A percentile compares a stretch with the other conserved stretches of the same genome.
Conservation (phyloP, 2,329 filamentous ascomycete species). For the Zasmidium cellare region DNA sequence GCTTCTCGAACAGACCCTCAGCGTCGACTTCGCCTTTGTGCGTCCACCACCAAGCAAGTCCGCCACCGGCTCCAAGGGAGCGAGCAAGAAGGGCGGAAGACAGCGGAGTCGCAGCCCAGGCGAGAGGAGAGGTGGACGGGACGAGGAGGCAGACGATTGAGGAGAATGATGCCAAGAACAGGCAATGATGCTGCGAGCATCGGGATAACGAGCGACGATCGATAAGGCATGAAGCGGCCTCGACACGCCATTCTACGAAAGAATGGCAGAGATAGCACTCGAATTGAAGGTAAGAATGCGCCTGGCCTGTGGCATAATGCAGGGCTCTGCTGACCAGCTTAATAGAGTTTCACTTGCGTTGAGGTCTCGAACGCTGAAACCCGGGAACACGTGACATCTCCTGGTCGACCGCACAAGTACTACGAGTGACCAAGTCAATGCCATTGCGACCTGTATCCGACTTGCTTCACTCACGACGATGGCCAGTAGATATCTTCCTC, state of each 20-base stretch:
- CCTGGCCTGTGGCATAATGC: not conserved
- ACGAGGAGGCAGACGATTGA: slow-evolving; percentile 19
- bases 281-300: not conserved
- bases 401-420: not conserved
- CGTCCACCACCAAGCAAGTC: slow-evolving; percentile 68
- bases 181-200: not conserved
- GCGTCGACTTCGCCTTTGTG: slow-evolving; percentile 84
- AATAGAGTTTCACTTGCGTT: not conserved
- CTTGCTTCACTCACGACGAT: not conserved
- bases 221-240: too few relatives aligned
- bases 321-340: not conserved
- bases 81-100: slow-evolving; percentile 33
- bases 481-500: not conserved
- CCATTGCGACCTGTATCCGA: not conserved
- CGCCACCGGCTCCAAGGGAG: slow-evolving; percentile 30
- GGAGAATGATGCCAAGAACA: slow-evolving; percentile 6
- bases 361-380: not conserved
- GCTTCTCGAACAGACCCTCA: slow-evolving; percentile 76
- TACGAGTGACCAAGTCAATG: not conserved
- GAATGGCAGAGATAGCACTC: not conserved
- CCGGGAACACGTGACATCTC: not conserved
- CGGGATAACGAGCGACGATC: not conserved
- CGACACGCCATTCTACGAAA: not conserved
- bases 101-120: slow-evolving; percentile 47
- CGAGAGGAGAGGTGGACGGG: slow-evolving; percentile 30